A percentile compares a stretch with the other conserved stretches of the same genome.
Conservation (phyloP, 495 filamentous ascomycete genomes). For the Penicillium taxi region DNA sequence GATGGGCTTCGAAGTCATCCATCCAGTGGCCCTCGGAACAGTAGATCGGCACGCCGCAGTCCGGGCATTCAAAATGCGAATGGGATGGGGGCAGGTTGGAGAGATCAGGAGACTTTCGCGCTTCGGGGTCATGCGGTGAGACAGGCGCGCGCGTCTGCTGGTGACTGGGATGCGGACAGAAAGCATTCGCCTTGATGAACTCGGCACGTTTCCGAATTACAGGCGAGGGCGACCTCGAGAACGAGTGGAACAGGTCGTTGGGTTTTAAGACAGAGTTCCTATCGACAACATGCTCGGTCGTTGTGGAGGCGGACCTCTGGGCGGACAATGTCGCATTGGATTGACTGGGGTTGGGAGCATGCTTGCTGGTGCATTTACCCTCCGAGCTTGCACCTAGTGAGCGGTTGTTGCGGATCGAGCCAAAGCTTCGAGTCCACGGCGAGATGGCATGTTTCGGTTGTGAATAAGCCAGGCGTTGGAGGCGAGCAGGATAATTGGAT, state of each 20-base stretch:
- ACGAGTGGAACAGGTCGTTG: conserved; percentile 88
- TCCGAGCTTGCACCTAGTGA: conserved; percentile 9
- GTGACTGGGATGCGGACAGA: conserved; percentile 85
- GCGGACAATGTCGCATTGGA: conserved; percentile 9
- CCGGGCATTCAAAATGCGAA: conserved; percentile 88
- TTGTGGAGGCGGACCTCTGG: conserved; percentile 23
- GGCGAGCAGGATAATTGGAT: conserved; percentile 12
- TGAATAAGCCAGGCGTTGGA: conserved; percentile 18
- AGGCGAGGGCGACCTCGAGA: conserved; percentile 76
- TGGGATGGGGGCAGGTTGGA: conserved; percentile 58
- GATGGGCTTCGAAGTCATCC: conserved; percentile 85
- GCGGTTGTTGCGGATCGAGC: conserved; percentile 20
- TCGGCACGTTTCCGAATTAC: conserved; percentile 77
- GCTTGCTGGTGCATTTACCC: conserved; percentile 8
- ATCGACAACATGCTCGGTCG: conserved; percentile 17
- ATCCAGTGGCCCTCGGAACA: conserved; percentile 92
- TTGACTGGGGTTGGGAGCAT: background rate
- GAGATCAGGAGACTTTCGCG: conserved; percentile 36
- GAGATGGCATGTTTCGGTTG: conserved; percentile 20
- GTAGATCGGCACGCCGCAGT: conserved; percentile 90
- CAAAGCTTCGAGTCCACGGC: conserved; percentile 26
- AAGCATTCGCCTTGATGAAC: conserved; percentile 82
- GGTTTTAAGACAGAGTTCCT: conserved; percentile 52
- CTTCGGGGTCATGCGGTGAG: conserved; percentile 54
- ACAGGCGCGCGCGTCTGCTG: conserved; percentile 53